phyloP scores from a whole-genome alignment of 2,329 filamentous ascomycete genomes.

The Leptosphaerulina australis region DNA sequence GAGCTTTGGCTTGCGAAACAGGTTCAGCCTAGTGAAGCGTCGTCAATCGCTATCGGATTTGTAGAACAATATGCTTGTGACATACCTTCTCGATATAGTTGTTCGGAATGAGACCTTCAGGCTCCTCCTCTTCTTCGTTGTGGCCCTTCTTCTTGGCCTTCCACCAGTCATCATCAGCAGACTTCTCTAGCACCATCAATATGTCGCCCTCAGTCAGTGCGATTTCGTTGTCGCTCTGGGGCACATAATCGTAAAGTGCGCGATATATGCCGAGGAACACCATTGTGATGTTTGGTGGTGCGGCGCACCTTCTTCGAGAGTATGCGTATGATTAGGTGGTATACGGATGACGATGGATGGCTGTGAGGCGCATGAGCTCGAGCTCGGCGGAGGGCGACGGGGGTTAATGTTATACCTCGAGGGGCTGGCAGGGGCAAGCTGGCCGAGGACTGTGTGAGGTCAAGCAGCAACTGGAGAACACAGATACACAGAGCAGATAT shows the following conservation, averaged over 20 bases:
- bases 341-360: slow-evolving; percentile 13
- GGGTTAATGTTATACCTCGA: slow-evolving; percentile 10
- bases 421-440: slow-evolving; percentile 18
- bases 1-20: slow-evolving; percentile 76
- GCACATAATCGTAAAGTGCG: slow-evolving; percentile 90
- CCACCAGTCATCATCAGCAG: slow-evolving; percentile 82
- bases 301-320: slow-evolving; percentile 11
- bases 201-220: slow-evolving; percentile 84
- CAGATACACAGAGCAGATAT: slow-evolving; percentile 1
- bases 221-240: slow-evolving; percentile 85
- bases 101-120: slow-evolving; percentile 85
- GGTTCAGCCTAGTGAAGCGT: slow-evolving; percentile 63
- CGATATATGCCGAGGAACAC: slow-evolving; percentile 90
- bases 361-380: slow-evolving; percentile 13
- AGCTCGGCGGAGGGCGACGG: slow-evolving; percentile 17
- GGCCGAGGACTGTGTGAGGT: slow-evolving; percentile 12
- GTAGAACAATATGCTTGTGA: slow-evolving; percentile 20
- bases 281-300: slow-evolving; percentile 60
- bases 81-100: slow-evolving; percentile 95
- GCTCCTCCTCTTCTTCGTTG: slow-evolving; percentile 86
- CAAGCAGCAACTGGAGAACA: slow-evolving; percentile 2
- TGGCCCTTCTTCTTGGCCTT: slow-evolving; percentile 86
- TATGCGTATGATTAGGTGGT: background rate
- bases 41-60: slow-evolving; percentile 9
- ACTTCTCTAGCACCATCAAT: slow-evolving; percentile 87